phyloP scores from a whole-genome alignment of 208 protist species.

The Novymonas esmeraldas region DNA sequence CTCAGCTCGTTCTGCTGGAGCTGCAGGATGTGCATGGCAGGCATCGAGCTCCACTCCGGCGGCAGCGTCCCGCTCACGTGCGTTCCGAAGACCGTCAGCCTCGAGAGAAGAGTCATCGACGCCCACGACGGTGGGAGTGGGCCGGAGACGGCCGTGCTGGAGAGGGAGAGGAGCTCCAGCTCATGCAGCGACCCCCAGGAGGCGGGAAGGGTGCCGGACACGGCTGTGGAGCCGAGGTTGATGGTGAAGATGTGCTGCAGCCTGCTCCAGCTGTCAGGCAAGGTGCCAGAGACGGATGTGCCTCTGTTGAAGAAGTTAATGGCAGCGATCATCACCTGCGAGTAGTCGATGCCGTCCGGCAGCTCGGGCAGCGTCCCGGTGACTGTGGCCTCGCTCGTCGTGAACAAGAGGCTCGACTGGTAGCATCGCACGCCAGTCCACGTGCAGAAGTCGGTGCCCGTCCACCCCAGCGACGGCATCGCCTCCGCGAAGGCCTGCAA shows the following conservation, averaged over 20 bases:
- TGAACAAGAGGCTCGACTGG: background rate
- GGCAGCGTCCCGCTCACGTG: slow-evolving; percentile 5
- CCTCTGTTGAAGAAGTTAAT: background rate
- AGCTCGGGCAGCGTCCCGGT: slow-evolving; percentile 10
- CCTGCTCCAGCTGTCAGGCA: slow-evolving; percentile 3
- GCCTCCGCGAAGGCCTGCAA: slow-evolving; percentile 10
- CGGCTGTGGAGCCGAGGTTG: background rate
- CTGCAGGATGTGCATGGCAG: background rate
- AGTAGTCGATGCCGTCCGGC: slow-evolving; percentile 9
- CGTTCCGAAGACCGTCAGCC: background rate
- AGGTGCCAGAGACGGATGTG: background rate
- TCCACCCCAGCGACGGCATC: slow-evolving; percentile 10
- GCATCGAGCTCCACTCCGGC: slow-evolving; percentile 5
- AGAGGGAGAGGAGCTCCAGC: background rate
- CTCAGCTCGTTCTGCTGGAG: background rate
- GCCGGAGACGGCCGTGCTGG: background rate
- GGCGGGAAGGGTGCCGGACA: slow-evolving; percentile 2
- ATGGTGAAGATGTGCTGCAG: slow-evolving; percentile 1
- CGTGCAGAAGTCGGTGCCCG: slow-evolving; percentile 4
- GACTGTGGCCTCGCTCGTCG: background rate
- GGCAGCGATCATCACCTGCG: slow-evolving; percentile 5
- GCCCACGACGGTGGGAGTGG: slow-evolving; percentile 10
- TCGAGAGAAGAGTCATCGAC: background rate
- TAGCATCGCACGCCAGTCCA: background rate
- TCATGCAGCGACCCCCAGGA: background rate